Percentiles rank a stretch among this genome's conserved stretches.
Conservation (phyloP, 2,329 filamentous ascomycete species). For the Harringtonia aguacate region DNA sequence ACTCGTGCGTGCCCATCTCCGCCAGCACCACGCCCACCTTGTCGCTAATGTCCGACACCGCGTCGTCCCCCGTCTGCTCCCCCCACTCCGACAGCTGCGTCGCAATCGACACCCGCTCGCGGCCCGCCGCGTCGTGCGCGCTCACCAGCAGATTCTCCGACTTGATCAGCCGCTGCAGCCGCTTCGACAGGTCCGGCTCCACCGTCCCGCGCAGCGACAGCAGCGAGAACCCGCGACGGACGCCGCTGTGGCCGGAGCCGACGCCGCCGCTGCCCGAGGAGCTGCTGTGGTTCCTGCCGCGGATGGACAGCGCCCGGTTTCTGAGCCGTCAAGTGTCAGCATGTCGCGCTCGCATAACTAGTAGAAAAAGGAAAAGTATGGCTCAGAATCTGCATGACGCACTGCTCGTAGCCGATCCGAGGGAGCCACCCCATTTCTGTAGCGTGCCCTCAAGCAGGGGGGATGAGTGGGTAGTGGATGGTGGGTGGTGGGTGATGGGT, state of each 20-base stretch:
- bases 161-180: constrained; percentile 88
- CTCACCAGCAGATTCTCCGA: constrained; percentile 81
- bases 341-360: no score
- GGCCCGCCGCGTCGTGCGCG: constrained; percentile 74
- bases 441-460: no score
- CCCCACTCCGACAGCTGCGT: constrained; percentile 94
- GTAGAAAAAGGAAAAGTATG: neutral
- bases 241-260: constrained; percentile 24
- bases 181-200: constrained; percentile 81
- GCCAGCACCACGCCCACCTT: constrained; percentile 89
- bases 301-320: no score
- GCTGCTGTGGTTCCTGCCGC: constrained; percentile 57
- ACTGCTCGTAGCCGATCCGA: constrained; percentile 10
- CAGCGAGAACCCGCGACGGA: constrained; percentile 63
- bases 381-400: neutral
- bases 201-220: constrained; percentile 73
- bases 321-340: no score
- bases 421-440: constrained; percentile 10
- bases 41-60: constrained; percentile 81
- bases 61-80: constrained; percentile 79
- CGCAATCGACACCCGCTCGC: constrained; percentile 76
- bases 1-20: constrained; percentile 91
- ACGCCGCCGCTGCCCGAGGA: constrained; percentile 46
- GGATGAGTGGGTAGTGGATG: no score
- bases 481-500: neutral